Percentiles rank a stretch among this genome's conserved stretches.
Evolutionary conservation across 148 eudicot genomes (phyloP).

Genomic region (Linanthus parryae): DNA sequence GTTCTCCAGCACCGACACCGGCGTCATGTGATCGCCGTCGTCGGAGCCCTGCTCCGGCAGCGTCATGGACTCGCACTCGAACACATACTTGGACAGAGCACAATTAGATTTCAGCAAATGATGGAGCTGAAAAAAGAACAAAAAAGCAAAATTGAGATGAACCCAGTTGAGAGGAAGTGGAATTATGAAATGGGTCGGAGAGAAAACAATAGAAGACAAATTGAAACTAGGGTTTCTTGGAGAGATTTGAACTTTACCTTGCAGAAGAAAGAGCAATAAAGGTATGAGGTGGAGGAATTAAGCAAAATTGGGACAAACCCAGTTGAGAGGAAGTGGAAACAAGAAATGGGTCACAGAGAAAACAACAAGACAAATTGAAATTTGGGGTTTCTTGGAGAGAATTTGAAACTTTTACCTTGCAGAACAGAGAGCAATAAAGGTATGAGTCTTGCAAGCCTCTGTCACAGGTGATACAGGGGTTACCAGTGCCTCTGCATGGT

Average conservation of each 20-base stretch:
- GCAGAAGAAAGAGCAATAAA: no score
- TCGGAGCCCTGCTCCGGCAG: conserved; percentile 28
- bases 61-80: conserved; percentile 17
- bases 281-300: background rate
- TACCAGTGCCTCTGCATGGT: conserved; percentile 22
- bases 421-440: conserved; percentile 41
- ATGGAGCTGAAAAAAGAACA: conserved; percentile 23
- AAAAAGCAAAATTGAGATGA: no score
- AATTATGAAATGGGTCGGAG: conserved; percentile 12
- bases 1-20: conserved; percentile 36
- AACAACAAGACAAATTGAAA: background rate
- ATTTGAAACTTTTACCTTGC: conserved; percentile 32
- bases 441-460: conserved; percentile 36
- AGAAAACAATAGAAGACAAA: background rate
- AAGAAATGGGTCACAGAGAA: background rate
- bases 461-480: conserved; percentile 33
- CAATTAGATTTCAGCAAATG: conserved; percentile 21
- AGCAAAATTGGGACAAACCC: background rate
- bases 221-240: no score
- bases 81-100: conserved; percentile 16
- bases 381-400: background rate
- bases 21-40: conserved; percentile 36
- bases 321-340: background rate
- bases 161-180: conserved; percentile 14
- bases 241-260: no score